Conservation (phyloP, 148 eudicot species). For the Persicaria maculosa region DNA sequence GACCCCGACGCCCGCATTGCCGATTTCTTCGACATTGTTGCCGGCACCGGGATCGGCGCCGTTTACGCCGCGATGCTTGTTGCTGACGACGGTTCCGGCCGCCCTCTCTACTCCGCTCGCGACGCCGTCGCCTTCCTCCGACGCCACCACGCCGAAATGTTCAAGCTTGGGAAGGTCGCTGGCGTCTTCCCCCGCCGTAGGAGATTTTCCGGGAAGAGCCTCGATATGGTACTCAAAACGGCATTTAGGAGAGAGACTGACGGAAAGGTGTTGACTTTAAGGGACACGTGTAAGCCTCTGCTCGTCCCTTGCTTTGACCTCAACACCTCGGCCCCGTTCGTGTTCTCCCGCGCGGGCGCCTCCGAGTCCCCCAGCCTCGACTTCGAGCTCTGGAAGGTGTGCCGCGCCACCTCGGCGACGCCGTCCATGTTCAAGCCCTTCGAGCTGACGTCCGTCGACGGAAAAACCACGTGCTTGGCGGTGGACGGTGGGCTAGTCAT, state of each 20-base stretch:
- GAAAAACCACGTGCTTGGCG: constrained; percentile 39
- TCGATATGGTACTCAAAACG: constrained; percentile 36
- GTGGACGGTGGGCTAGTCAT: constrained; percentile 68
- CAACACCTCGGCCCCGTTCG: constrained; percentile 61
- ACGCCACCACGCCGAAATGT: constrained; percentile 25
- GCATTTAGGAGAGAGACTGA: constrained; percentile 15
- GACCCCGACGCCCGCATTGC: constrained; percentile 40
- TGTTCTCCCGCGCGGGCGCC: constrained; percentile 78
- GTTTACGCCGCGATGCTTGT: constrained; percentile 51
- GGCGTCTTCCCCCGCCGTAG: constrained; percentile 18
- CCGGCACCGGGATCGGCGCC: constrained; percentile 76
- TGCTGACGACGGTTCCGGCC: constrained; percentile 54
- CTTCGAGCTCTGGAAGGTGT: constrained; percentile 68
- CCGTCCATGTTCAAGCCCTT: constrained; percentile 55
- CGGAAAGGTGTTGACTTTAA: constrained; percentile 39
- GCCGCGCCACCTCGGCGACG: constrained; percentile 55
- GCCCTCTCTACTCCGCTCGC: constrained; percentile 51
- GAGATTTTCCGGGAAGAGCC: constrained; percentile 42
- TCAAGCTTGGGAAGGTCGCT: constrained; percentile 21
- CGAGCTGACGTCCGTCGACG: constrained; percentile 36
- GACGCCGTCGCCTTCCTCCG: constrained; percentile 39
- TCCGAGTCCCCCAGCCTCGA: constrained; percentile 37
- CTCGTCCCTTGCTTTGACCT: constrained; percentile 65
- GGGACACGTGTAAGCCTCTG: constrained; percentile 70
- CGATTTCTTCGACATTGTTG: constrained; percentile 69